Evolutionary conservation across 495 filamentous ascomycete species (phyloP).

Genomic region (Pseudomonodictys pantanalensis): DNA sequence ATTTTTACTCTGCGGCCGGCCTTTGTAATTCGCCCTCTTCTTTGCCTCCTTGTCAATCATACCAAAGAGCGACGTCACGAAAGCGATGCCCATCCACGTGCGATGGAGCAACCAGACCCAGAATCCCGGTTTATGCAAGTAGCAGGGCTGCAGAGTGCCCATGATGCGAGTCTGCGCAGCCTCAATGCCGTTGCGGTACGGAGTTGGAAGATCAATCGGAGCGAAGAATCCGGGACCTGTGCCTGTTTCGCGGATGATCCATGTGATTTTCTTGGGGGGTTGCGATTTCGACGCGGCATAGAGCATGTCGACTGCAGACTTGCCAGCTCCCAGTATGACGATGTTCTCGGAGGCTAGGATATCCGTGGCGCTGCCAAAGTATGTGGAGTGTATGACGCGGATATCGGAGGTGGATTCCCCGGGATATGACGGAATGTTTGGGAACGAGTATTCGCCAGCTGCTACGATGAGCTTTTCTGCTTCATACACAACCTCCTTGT

Average conservation of each 20-base stretch:
- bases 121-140: neutral
- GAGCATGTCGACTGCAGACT: neutral
- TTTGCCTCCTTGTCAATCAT: neutral
- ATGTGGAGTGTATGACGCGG: neutral
- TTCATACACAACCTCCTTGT: neutral
- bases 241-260: neutral
- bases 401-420: neutral
- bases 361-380: neutral
- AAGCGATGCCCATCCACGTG: neutral
- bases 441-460: neutral
- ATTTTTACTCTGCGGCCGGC: neutral
- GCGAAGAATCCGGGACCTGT: neutral
- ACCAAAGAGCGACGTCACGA: neutral
- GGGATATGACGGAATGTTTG: neutral
- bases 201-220: neutral
- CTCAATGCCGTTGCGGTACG: neutral
- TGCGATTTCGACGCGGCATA: neutral
- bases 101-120: neutral
- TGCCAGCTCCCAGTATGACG: neutral
- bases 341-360: neutral
- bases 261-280: neutral
- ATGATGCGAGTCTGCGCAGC: neutral
- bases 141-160: neutral
- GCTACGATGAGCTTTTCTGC: neutral
- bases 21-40: neutral